phyloP scores from a whole-genome alignment of 2,329 filamentous ascomycete species.

The Pyrenophora graminea region DNA sequence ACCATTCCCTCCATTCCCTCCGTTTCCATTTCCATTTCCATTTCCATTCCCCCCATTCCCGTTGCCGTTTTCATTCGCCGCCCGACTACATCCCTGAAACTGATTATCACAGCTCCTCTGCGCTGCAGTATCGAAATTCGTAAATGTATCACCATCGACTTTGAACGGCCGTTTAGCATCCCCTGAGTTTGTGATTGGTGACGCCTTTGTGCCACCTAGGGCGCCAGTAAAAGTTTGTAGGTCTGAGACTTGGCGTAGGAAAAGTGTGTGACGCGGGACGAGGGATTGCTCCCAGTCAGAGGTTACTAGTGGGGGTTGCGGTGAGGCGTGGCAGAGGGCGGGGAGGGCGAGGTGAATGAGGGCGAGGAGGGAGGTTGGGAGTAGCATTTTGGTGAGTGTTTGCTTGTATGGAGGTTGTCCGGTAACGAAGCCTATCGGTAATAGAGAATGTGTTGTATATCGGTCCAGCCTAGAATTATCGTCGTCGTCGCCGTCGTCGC shows the following conservation, averaged over 20 bases:
- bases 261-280: constrained; percentile 39
- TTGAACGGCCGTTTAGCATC: constrained; percentile 52
- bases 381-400: constrained; percentile 18
- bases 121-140: constrained; percentile 58
- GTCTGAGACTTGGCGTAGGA: constrained; percentile 38
- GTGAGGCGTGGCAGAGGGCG: constrained; percentile 26
- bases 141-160: constrained; percentile 52
- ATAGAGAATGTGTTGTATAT: constrained; percentile 7
- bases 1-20: too few species aligned
- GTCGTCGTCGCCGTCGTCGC: not conserved
- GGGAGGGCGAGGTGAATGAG: constrained; percentile 30
- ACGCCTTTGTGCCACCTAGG: constrained; percentile 58
- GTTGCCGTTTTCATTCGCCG: constrained; percentile 43
- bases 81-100: constrained; percentile 60
- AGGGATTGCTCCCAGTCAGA: constrained; percentile 30
- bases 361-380: constrained; percentile 28
- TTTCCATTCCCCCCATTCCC: constrained; percentile 5
- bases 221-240: constrained; percentile 49
- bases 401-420: not conserved
- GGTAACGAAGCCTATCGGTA: not conserved
- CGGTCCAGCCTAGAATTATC: too few species aligned
- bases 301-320: constrained; percentile 28
- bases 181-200: constrained; percentile 55
- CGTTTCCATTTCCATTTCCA: constrained; percentile 3
- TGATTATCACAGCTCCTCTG: constrained; percentile 67